These are phyloP conservation scores for Achaetomium macrosporum DNA, from an alignment of 2,329 filamentous ascomycete genomes.

Conservation along the genomic window DNA sequence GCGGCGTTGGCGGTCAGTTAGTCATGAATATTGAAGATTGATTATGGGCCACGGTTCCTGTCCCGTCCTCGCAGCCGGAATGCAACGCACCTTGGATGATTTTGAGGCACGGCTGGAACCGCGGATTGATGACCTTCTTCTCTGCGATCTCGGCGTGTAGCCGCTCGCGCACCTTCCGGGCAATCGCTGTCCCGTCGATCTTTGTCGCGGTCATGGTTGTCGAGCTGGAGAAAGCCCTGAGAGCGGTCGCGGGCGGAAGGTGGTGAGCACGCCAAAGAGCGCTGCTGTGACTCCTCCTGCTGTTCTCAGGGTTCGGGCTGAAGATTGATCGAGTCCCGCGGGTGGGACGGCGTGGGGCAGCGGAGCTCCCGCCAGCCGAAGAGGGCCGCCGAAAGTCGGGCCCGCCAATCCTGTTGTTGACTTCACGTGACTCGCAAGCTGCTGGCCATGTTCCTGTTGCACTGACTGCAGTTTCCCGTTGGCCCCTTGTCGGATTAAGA, in stretches of 20 bases:
- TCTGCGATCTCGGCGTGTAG: conserved; percentile 75
- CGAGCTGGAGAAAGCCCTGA: conserved; percentile 41
- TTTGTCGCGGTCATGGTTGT: conserved; percentile 73
- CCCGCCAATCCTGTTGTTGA: conserved; percentile 4
- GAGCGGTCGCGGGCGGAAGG: conserved; percentile 10
- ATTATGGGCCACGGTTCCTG: background rate
- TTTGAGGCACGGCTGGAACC: conserved; percentile 83
- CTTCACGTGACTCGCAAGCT: conserved; percentile 10
- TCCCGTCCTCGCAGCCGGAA: conserved; percentile 4
- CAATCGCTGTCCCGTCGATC: conserved; percentile 94
- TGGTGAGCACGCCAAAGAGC: conserved; percentile 11
- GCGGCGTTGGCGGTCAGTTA: conserved; percentile 16
- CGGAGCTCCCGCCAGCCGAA: conserved; percentile 19
- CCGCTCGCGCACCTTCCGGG: conserved; percentile 80
- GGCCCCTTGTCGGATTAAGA: background rate
- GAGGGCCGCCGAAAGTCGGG: conserved; percentile 16
- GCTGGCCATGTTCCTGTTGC: background rate
- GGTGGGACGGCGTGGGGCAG: conserved; percentile 20
- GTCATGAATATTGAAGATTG: background rate
- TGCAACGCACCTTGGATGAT: conserved; percentile 78
- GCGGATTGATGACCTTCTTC: conserved; percentile 74
- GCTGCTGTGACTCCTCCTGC: conserved; percentile 9
- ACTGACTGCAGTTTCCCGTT: background rate
- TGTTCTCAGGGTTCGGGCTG: background rate
- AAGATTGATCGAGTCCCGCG: conserved; percentile 13